A percentile compares a stretch with the other conserved stretches of the same genome.
Evolutionary conservation across 345 rosid species (phyloP).

Genomic region (Aquilaria yunnanensis): DNA sequence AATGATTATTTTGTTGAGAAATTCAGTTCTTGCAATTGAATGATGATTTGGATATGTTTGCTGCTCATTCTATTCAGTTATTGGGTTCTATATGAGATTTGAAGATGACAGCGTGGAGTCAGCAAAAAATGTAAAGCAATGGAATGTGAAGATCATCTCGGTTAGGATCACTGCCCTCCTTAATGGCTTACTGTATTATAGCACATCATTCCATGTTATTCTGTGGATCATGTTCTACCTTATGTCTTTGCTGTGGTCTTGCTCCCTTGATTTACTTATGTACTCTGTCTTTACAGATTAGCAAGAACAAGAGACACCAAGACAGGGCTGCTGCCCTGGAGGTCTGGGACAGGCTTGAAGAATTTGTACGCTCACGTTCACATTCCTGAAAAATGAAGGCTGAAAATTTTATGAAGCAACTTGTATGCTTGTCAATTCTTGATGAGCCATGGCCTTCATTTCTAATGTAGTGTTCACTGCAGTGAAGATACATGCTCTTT

Average conservation of each 20-base stretch:
- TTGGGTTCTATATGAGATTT: constrained; percentile 89
- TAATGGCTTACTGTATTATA: constrained; percentile 7
- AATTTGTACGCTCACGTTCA: constrained; percentile 78
- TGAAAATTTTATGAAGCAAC: constrained; percentile 15
- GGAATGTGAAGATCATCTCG: constrained; percentile 97
- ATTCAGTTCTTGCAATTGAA: constrained; percentile 1
- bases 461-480: neutral
- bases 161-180: constrained; percentile 27
- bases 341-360: constrained; percentile 94
- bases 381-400: constrained; percentile 42
- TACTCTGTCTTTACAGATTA: constrained; percentile 49
- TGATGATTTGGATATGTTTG: neutral
- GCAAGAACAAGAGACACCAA: constrained; percentile 94
- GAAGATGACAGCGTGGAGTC: constrained; percentile 97
- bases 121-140: constrained; percentile 88
- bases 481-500: no score
- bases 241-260: neutral
- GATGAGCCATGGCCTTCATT: constrained; percentile 6
- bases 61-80: constrained; percentile 40
- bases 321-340: constrained; percentile 95
- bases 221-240: neutral
- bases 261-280: constrained; percentile 3
- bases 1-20: neutral
- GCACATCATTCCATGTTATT: neutral
- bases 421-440: constrained; percentile 17